These are phyloP conservation scores for Microthlaspi erraticum DNA, from an alignment of 345 rosid species.

Conservation along the genomic window DNA sequence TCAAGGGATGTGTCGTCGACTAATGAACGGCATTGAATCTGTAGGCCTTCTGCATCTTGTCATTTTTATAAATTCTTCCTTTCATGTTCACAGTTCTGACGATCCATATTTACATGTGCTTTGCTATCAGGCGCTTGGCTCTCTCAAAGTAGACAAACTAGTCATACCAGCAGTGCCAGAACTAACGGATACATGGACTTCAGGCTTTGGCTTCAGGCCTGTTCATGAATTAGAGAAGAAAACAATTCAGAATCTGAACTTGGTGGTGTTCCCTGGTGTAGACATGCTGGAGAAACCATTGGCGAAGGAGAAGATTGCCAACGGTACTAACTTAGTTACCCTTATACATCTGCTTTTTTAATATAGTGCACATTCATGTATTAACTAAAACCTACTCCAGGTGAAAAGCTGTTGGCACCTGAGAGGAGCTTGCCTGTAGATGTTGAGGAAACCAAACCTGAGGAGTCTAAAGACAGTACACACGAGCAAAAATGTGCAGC, in stretches of 20 bases:
- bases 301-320: slow-evolving; percentile 38
- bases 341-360: background rate
- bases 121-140: slow-evolving; percentile 66
- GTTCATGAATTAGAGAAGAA: slow-evolving; percentile 52
- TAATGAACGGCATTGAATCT: slow-evolving; percentile 78
- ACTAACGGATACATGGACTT: slow-evolving; percentile 83
- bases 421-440: slow-evolving; percentile 35
- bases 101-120: slow-evolving; percentile 15
- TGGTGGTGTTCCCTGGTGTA: slow-evolving; percentile 89
- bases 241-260: slow-evolving; percentile 62
- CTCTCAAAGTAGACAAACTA: slow-evolving; percentile 74
- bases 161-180: slow-evolving; percentile 95
- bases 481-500: slow-evolving; percentile 36
- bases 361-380: background rate
- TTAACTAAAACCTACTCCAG: slow-evolving; percentile 43
- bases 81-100: slow-evolving; percentile 5
- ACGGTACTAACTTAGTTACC: slow-evolving; percentile 48
- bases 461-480: slow-evolving; percentile 26
- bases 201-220: slow-evolving; percentile 80
- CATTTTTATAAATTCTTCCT: slow-evolving; percentile 4
- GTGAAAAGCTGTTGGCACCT: slow-evolving; percentile 32
- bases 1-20: slow-evolving; percentile 96
- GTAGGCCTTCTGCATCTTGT: slow-evolving; percentile 52
- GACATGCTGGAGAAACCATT: slow-evolving; percentile 82
- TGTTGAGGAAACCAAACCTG: slow-evolving; percentile 27